Evolutionary conservation across 495 filamentous ascomycete species (phyloP), one percentile per base, ranked within the genome.

Genomic region (Geopyxis carbonaria): DNA sequence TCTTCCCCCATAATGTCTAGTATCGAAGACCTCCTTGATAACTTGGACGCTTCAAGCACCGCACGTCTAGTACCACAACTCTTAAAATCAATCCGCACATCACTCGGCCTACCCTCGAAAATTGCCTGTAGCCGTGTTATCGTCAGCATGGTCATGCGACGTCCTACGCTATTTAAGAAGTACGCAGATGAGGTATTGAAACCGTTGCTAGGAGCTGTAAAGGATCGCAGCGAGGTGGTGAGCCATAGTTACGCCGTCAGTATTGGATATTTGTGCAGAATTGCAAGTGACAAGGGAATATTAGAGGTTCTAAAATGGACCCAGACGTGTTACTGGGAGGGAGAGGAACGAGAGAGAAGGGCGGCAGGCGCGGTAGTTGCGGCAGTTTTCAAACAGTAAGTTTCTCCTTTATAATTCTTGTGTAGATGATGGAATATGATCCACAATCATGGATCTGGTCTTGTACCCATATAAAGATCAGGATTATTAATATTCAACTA

Each of bases 1-100:
- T 69, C 68, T 8, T 89, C 80, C n/a, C 86, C 89, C 1, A 75
- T 95, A 56, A 85, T 82, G 62, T 89, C 94, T 58, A 84, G 84
- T 15, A 82, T 94, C 48, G 84, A 93, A 42, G 70, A 83, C 50
- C 84, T 81, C 56, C 63, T 97, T 21, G 82, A 93, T 46, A 71
- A 75, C n/a, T 62, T 91, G 5, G 84, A 97, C 53, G 74, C 73
- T 3, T 56, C 59, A 10, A 75, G 76, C 20, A 84, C 93, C 69
- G 64, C 67, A 45, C 65, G 75, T 16, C 62, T 93, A n/a, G 68
- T 78, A 7, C 70, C 71, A 9, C 66, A 60, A 14, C 65, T 97
- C 0, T 73, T 84, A 49, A 71, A 70, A 25, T 74, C 80, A 2
- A 78, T 94, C 55, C 86, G 85, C 46, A 72, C 76, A 14, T 79